Percentiles rank a stretch among this genome's conserved stretches.
These are phyloP conservation scores for Magnolia sinica DNA, from an alignment of 164 flowering plant species.

Conservation along the genomic window DNA sequence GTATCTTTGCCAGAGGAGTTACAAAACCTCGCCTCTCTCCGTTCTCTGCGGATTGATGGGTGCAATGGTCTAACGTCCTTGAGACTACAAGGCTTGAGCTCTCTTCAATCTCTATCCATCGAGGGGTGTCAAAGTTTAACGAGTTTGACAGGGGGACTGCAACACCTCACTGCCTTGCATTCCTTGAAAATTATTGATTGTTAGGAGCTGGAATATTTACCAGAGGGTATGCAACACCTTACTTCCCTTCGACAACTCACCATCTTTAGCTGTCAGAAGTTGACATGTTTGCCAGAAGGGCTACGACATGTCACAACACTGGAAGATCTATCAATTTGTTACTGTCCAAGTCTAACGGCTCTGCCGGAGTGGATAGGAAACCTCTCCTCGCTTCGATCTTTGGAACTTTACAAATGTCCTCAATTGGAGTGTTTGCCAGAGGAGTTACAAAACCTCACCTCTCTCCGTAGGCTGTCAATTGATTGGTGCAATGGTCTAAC, in stretches of 20 bases:
- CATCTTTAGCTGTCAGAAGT: slow-evolving; percentile 1
- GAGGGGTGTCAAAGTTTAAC: not conserved
- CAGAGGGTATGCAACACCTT: not conserved
- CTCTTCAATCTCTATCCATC: not conserved
- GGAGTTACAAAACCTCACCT: slow-evolving; percentile 5
- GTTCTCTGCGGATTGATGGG: not conserved
- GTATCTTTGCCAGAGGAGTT: not conserved
- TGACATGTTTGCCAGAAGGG: not conserved
- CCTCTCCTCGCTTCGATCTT: not conserved
- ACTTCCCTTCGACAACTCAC: not conserved
- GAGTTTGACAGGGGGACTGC: not conserved
- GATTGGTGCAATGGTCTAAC: not conserved
- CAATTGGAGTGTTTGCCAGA: not conserved
- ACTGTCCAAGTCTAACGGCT: not conserved
- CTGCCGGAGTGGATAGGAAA: not conserved
- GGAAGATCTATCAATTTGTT: not conserved
- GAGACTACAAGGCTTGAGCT: not conserved
- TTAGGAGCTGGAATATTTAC: not conserved
- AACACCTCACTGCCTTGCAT: not conserved
- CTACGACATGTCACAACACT: not conserved
- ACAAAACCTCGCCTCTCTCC: slow-evolving; percentile 4
- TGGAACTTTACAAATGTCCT: not conserved
- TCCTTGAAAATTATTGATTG: not conserved
- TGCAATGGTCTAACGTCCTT: not conserved
- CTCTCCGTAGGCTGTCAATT: too few relatives aligned